These are phyloP conservation scores for Triadica sebifera DNA, from an alignment of 345 rosid genomes.

Conservation along the genomic window DNA sequence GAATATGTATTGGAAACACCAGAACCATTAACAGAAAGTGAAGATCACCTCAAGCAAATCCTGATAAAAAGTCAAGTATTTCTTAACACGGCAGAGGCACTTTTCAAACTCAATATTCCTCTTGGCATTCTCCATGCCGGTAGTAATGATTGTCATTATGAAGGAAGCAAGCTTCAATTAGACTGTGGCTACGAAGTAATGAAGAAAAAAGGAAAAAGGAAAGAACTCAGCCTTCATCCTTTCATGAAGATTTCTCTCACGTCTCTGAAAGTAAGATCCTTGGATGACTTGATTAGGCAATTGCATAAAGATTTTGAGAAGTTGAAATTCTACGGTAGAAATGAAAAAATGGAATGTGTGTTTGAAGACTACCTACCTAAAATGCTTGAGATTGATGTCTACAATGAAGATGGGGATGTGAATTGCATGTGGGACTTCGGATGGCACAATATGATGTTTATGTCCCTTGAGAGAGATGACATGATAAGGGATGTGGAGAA, in stretches of 20 bases:
- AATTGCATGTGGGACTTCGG: conserved; percentile 91
- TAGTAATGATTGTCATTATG: conserved; percentile 30
- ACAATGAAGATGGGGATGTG: conserved; percentile 49
- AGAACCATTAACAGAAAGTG: conserved; percentile 55
- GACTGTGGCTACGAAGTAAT: conserved; percentile 83
- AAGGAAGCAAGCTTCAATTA: conserved; percentile 51
- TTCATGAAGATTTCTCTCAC: conserved; percentile 40
- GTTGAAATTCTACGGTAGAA: conserved; percentile 52
- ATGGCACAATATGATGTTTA: conserved; percentile 50
- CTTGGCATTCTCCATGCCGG: conserved; percentile 27
- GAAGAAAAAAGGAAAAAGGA: conserved; percentile 72
- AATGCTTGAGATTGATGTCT: conserved; percentile 63
- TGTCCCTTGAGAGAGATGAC: conserved; percentile 63
- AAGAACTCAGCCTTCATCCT: conserved; percentile 71
- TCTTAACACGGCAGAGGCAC: conserved; percentile 72
- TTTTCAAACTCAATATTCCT: conserved; percentile 71
- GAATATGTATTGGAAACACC: conserved; percentile 19
- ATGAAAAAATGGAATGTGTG: conserved; percentile 32
- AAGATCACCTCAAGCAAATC: conserved; percentile 60
- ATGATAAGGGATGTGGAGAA: conserved; percentile 70
- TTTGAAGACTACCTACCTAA: conserved; percentile 59
- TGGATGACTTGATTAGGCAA: conserved; percentile 65
- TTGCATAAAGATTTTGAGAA: conserved; percentile 52
- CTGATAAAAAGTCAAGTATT: conserved; percentile 59
- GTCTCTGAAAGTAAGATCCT: conserved; percentile 34